These are phyloP conservation scores for Dendrobium chrysotoxum DNA, from an alignment of 106 monocot species.

Conservation along the genomic window DNA sequence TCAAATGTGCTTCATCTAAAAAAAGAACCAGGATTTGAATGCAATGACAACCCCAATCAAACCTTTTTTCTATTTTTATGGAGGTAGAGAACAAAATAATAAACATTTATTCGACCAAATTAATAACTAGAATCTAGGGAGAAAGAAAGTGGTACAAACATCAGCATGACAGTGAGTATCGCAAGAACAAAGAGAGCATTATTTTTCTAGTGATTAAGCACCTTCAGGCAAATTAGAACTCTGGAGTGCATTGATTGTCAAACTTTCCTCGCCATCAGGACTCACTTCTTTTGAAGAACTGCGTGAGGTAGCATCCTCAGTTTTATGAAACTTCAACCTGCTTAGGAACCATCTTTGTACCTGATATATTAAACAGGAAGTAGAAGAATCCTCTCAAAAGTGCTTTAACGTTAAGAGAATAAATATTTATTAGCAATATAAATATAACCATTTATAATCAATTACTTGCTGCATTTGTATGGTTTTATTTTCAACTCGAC, in stretches of 20 bases:
- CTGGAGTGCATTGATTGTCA: neutral
- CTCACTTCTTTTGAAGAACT: slow-evolving; percentile 9
- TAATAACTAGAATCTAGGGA: neutral
- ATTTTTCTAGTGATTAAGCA: neutral
- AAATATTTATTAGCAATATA: neutral
- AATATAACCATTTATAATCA: neutral
- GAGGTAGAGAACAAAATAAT: neutral
- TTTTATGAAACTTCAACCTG: neutral
- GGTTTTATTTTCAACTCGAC: slow-evolving; percentile 1
- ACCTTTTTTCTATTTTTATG: neutral
- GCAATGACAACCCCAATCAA: neutral
- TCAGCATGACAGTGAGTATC: neutral
- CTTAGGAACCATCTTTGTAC: slow-evolving; percentile 8
- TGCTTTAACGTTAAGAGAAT: neutral
- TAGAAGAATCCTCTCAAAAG: neutral
- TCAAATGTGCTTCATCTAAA: neutral
- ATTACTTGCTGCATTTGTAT: slow-evolving; percentile 5
- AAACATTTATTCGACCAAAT: neutral
- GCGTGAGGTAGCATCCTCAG: neutral
- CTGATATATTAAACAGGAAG: neutral
- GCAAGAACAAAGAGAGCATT: neutral
- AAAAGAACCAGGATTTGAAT: neutral
- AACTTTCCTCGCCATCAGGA: neutral
- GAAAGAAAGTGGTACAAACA: neutral
- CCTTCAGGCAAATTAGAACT: slow-evolving; percentile 2